These are phyloP conservation scores for Xylariaceae sp. DNA, from an alignment of 2,329 filamentous ascomycete genomes.

Conservation along the genomic window DNA sequence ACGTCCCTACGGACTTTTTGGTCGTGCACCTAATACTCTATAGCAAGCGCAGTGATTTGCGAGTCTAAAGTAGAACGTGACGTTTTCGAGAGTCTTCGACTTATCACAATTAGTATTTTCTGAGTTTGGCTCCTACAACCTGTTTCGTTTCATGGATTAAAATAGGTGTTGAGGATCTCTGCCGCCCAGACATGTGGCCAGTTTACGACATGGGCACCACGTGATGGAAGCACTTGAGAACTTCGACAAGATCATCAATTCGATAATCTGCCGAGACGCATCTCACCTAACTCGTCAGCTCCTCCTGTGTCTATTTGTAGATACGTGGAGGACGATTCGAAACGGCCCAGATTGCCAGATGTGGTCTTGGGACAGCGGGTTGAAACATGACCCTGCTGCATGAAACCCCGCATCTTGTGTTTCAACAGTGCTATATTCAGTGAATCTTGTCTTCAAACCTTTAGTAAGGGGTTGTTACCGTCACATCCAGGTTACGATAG, in stretches of 20 bases:
- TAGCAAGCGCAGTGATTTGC: neutral
- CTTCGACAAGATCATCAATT: slow-evolving; percentile 8
- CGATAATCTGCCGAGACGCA: slow-evolving; percentile 2
- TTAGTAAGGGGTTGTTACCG: neutral
- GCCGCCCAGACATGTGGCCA: neutral
- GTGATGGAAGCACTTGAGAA: slow-evolving; percentile 8
- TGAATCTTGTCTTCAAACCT: neutral
- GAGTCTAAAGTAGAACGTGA: neutral
- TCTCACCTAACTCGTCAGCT: neutral
- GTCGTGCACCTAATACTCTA: neutral
- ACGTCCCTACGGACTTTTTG: neutral
- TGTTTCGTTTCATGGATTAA: neutral
- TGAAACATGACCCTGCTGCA: slow-evolving; percentile 8
- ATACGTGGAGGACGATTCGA: slow-evolving; percentile 6
- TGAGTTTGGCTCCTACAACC: neutral
- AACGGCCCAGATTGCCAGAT: neutral
- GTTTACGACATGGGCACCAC: slow-evolving; percentile 4
- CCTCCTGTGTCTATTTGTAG: too few relatives aligned
- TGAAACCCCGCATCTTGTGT: neutral
- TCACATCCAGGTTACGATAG: slow-evolving; percentile 7
- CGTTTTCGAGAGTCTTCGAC: neutral
- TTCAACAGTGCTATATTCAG: slow-evolving; percentile 10
- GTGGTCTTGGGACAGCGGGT: slow-evolving; percentile 3
- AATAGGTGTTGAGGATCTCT: neutral
- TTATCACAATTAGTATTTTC: slow-evolving; percentile 1